Base-by-base conservation (phyloP, 257 asterid genomes). In the Dorcoceras hygrometricum region DNA sequence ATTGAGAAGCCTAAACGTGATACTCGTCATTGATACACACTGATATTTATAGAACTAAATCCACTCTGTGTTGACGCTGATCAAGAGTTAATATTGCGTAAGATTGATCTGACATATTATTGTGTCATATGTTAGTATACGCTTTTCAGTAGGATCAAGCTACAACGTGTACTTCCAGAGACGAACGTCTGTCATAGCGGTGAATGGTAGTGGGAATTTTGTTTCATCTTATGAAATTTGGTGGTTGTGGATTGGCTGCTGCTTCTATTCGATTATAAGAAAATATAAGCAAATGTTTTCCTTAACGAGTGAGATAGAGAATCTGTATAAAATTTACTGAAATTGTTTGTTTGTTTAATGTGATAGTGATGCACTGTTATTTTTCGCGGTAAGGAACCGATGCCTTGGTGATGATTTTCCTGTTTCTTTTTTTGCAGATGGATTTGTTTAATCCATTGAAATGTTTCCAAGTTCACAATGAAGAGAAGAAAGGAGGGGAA, bases 381-480 rank as follows among this genome's bases (percentile, higher is more conserved):
- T 46, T 46, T 46, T 18, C 1, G 50, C 20, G 19, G n/a, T 39
- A 14, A 39, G 54, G 4, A 16, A 46, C 22, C 8, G 22, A 46
- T 39, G 51, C 20, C 20, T 46, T 46, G 51, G 51, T 43, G 54
- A 46, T 46, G 54, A 46, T 46, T 46, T 46, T 11, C 5, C 19
- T 57, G n/a, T 66, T 71, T 48, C 24, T 54, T 3, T 54, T 24
- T 73, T 60, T 39, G 4, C 54, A 63, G 34, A 26, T 71, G 57
- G 57, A 29, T 28, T 63, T 62, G 68, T 61, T 62, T 50, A 65
- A 67, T 73, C 74, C 70, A 23, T 85, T 91, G 96, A 81, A 60
- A 88, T 88, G 98, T 85, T 85, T 91, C 78, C 78, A 31, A 65
- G 77, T 84, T 77, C 73, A 14, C 77, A 26, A 8, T 50, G 69